These are phyloP conservation scores for Yamadazyma sp. DNA, from an alignment of 805 yeast genomes.

Conservation along the genomic window DNA sequence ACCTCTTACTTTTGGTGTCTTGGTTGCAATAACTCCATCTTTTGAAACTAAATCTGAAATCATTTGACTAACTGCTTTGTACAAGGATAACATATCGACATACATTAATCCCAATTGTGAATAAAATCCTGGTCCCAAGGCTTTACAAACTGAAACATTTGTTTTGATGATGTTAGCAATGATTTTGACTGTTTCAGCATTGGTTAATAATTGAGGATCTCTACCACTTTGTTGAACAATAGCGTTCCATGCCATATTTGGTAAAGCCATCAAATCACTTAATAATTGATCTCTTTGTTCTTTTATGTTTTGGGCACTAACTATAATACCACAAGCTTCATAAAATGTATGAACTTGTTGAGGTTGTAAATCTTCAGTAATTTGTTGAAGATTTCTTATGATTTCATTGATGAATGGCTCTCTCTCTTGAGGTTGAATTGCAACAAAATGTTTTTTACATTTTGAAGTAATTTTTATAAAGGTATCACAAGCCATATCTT, in stretches of 20 bases:
- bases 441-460: conserved; percentile 93
- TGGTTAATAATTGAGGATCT: conserved; percentile 75
- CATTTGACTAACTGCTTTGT: conserved; percentile 83
- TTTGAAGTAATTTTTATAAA: conserved; percentile 93
- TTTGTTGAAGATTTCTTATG: conserved; percentile 74
- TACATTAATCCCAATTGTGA: conserved; percentile 85
- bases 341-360: conserved; percentile 98
- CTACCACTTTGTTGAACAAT: conserved; percentile 81
- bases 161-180: conserved; percentile 93
- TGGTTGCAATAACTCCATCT: conserved; percentile 87
- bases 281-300: conserved; percentile 70
- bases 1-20: conserved; percentile 92
- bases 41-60: conserved; percentile 74
- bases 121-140: conserved; percentile 88
- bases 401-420: conserved; percentile 93
- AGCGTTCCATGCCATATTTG: conserved; percentile 92
- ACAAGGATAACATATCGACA: conserved; percentile 83
- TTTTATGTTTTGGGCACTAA: conserved; percentile 77
- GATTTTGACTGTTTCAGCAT: conserved; percentile 84
- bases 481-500: conserved; percentile 99
- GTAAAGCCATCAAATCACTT: conserved; percentile 79
- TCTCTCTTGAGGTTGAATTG: conserved; percentile 76
- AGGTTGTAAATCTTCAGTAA: conserved; percentile 90
- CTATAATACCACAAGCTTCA: conserved; percentile 93
- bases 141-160: conserved; percentile 91